These are phyloP conservation scores for Condylostoma magnum DNA, from an alignment of 169 alveolate genomes.

Conservation along the genomic window DNA sequence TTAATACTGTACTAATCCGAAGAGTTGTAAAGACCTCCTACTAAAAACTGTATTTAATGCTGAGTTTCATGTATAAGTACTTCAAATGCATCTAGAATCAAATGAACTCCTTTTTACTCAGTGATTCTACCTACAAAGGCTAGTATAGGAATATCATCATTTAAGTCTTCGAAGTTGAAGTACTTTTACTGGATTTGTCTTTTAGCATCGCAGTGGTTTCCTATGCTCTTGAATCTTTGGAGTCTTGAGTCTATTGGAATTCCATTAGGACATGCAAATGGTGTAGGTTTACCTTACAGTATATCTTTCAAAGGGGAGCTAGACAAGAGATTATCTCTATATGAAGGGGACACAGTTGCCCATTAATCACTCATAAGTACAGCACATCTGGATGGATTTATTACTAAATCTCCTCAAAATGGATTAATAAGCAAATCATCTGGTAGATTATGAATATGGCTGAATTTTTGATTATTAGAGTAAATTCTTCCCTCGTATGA, in stretches of 20 bases:
- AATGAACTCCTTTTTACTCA: slow-evolving; percentile 71
- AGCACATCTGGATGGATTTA: slow-evolving; percentile 81
- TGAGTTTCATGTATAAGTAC: slow-evolving; percentile 22
- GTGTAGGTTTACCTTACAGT: not conserved
- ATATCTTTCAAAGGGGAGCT: not conserved
- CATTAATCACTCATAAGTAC: slow-evolving; percentile 51
- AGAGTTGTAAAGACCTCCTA: slow-evolving; percentile 83
- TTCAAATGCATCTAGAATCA: slow-evolving; percentile 38
- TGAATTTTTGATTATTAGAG: slow-evolving; percentile 62
- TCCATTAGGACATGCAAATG: not conserved
- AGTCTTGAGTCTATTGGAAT: slow-evolving; percentile 41
- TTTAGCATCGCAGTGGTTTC: slow-evolving; percentile 64
- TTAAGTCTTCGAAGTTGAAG: slow-evolving; percentile 72
- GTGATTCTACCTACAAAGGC: slow-evolving; percentile 90
- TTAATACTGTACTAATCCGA: slow-evolving; percentile 86
- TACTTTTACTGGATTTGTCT: slow-evolving; percentile 74
- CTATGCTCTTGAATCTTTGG: slow-evolving; percentile 51
- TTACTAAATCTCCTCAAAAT: slow-evolving; percentile 69
- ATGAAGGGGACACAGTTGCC: slow-evolving; percentile 45
- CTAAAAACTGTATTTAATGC: slow-evolving; percentile 68
- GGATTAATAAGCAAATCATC: slow-evolving; percentile 81
- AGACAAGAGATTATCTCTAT: slow-evolving; percentile 6
- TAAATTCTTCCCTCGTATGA: slow-evolving; percentile 84
- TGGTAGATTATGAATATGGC: slow-evolving; percentile 76
- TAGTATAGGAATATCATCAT: slow-evolving; percentile 70